Conservation (phyloP, 2,329 filamentous ascomycete species). For the Leptographium flavum region DNA sequence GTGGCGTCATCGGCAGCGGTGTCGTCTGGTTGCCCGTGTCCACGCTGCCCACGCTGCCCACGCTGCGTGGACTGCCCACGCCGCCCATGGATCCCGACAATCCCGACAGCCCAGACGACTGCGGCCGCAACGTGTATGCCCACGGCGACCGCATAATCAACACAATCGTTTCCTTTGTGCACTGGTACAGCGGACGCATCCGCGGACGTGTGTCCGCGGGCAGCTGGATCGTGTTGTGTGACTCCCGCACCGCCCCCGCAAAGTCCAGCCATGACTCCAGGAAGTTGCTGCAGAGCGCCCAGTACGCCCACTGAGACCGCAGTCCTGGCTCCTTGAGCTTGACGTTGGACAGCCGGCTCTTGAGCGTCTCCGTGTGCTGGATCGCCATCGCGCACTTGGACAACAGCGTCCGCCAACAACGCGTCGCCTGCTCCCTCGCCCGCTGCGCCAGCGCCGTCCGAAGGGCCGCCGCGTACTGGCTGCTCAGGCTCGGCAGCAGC, state of each 20-base stretch:
- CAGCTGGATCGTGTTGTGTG: constrained; percentile 36
- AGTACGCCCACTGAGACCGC: constrained; percentile 47
- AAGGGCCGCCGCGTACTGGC: constrained; percentile 50
- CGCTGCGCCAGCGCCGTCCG: constrained; percentile 47
- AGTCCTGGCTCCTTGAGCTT: constrained; percentile 74
- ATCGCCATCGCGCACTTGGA: constrained; percentile 57
- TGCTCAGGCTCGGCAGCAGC: constrained; percentile 54
- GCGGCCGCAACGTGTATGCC: constrained; percentile 27
- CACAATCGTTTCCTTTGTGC: constrained; percentile 65
- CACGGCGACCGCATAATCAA: constrained; percentile 51
- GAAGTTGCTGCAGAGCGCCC: constrained; percentile 61
- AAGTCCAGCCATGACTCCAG: constrained; percentile 57
- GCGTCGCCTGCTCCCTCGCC: constrained; percentile 42
- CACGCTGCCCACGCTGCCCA: constrained; percentile 6
- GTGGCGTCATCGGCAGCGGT: constrained; percentile 64
- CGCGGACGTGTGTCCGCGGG: constrained; percentile 56
- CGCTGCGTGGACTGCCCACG: constrained; percentile 6
- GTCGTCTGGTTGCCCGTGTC: constrained; percentile 8
- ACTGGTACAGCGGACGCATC: constrained; percentile 68
- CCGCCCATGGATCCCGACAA: constrained; percentile 8
- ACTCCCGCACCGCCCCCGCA: constrained; percentile 43
- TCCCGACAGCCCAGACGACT: constrained; percentile 18
- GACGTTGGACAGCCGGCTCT: constrained; percentile 59
- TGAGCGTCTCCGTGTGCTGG: constrained; percentile 59
- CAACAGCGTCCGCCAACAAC: constrained; percentile 57